These are phyloP conservation scores for Diplosphaera chodatii DNA, from an alignment of 139 green algal species.

Conservation along the genomic window DNA sequence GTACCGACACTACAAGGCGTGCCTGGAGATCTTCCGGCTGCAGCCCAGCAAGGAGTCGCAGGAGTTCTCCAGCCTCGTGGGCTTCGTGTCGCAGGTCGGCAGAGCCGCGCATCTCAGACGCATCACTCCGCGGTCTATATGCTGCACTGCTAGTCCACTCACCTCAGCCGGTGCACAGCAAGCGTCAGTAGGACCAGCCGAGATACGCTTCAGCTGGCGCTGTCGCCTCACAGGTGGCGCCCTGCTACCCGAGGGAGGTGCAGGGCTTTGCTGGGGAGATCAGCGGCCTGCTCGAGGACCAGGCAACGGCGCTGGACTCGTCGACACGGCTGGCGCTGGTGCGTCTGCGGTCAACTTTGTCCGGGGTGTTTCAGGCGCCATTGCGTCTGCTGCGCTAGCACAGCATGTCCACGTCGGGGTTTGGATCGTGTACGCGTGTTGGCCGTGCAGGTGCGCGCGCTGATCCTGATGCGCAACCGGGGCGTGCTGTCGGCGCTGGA, in stretches of 20 bases:
- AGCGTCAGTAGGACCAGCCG: too few species aligned
- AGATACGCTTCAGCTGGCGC: too few species aligned
- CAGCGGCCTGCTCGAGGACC: conserved; percentile 78
- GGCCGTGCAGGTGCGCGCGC: conserved; percentile 39
- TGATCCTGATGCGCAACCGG: conserved; percentile 90
- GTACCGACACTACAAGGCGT: conserved; percentile 80
- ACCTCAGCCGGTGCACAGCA: too few species aligned
- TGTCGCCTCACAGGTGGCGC: conserved; percentile 42
- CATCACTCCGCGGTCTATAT: too few species aligned
- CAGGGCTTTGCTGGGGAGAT: conserved; percentile 63
- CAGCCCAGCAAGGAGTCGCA: conserved; percentile 67
- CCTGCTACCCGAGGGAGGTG: conserved; percentile 67
- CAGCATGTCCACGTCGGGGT: too few species aligned
- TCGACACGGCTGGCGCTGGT: conserved; percentile 62
- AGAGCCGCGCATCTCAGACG: too few species aligned
- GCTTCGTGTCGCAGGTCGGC: conserved; percentile 84
- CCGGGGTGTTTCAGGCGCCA: too few species aligned
- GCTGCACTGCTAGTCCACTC: too few species aligned
- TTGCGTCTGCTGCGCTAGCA: too few species aligned
- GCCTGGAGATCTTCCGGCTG: conserved; percentile 77
- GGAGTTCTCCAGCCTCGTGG: conserved; percentile 82
- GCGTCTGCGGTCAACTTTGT: too few species aligned
- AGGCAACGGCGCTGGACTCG: conserved; percentile 63
- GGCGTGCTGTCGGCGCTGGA: conserved; percentile 41
- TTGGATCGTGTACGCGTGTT: too few species aligned